Evolutionary conservation across 2,329 filamentous ascomycete genomes (phyloP), one percentile per base, ranked within the genome.

Genomic region (Daldinia eschscholtzii): DNA sequence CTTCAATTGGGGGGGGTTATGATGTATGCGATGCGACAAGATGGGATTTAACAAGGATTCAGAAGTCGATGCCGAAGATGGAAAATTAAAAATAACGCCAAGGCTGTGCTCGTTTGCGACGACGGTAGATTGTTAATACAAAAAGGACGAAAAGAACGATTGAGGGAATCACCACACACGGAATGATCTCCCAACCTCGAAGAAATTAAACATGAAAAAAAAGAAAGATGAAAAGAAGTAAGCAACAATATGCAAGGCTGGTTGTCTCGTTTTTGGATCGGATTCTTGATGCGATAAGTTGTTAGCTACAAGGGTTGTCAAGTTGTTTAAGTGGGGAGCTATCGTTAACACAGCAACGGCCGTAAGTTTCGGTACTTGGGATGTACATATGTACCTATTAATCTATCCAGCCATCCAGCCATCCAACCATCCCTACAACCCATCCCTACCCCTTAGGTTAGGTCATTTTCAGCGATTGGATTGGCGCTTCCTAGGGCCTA

Each of bases 101-200:
- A 63, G 39, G 52, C 28, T 23, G 23, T 23, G 10, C 35, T 64
- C 60, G 63, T 37, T 57, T 53, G 53, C 61, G 46, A 67, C 53
- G 50, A 18, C 67, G 69, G 64, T 57, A 64, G 55, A 67, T 20
- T 72, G 73, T 75, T 74, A 75, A 78, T 77, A 79, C 76, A 78
- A 74, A 23, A 67, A 67, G 61, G 64, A 67, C 56, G 74, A 77
- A 75, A 63, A 72, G 73, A 76, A 76, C 65, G 67, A 72, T 28
- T 65, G 39, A 57, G 66, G 64, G 66, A 65, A 71, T 73, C 62
- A 41, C 56, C 52, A 62, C 20, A 23, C 2, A 42, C 23, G 57
- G 59, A 42, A 66, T 18, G 56, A 67, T 60, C 33, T 60, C 52
- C 64, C 70, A 57, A 60, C 57, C 61, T 64, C 50, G 60, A 61